Evolutionary conservation across 495 filamentous ascomycete species (phyloP).

Genomic region (Hyaloscypha variabilis): DNA sequence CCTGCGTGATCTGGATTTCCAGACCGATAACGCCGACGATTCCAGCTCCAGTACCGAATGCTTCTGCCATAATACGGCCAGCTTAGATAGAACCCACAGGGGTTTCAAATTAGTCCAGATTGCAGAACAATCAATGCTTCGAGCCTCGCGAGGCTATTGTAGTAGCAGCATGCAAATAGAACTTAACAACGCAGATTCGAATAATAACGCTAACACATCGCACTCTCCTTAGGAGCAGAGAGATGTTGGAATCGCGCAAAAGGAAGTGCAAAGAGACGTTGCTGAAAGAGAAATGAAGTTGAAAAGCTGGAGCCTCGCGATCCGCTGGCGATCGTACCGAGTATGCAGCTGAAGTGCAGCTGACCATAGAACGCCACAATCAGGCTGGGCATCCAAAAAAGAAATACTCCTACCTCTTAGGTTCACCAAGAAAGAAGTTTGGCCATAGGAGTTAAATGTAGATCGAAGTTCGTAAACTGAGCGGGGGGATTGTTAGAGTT

Average conservation of each 20-base stretch:
- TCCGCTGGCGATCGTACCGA: no score
- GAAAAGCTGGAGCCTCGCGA: slow-evolving; percentile 17
- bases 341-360: slow-evolving; percentile 14
- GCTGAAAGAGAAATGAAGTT: slow-evolving; percentile 15
- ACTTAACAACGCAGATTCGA: slow-evolving; percentile 9
- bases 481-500: slow-evolving; percentile 3
- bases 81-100: slow-evolving; percentile 7
- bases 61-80: slow-evolving; percentile 22
- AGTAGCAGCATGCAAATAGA: neutral
- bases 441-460: no score
- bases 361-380: slow-evolving; percentile 13
- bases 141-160: slow-evolving; percentile 16
- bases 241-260: slow-evolving; percentile 15
- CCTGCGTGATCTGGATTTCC: slow-evolving; percentile 28
- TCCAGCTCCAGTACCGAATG: slow-evolving; percentile 26
- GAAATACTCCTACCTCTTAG: neutral
- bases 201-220: slow-evolving; percentile 1
- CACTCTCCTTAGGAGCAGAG: slow-evolving; percentile 15
- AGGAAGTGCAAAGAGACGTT: slow-evolving; percentile 12
- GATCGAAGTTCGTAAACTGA: neutral
- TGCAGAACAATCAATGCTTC: slow-evolving; percentile 8
- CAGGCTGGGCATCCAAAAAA: slow-evolving; percentile 8
- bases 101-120: slow-evolving; percentile 20
- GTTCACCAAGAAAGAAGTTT: no score
- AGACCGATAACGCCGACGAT: slow-evolving; percentile 32